Percentiles rank a stretch among this genome's conserved stretches.
These are phyloP conservation scores for Paramecium sonneborni DNA, from an alignment of 73 alveolate genomes.

Conservation along the genomic window DNA sequence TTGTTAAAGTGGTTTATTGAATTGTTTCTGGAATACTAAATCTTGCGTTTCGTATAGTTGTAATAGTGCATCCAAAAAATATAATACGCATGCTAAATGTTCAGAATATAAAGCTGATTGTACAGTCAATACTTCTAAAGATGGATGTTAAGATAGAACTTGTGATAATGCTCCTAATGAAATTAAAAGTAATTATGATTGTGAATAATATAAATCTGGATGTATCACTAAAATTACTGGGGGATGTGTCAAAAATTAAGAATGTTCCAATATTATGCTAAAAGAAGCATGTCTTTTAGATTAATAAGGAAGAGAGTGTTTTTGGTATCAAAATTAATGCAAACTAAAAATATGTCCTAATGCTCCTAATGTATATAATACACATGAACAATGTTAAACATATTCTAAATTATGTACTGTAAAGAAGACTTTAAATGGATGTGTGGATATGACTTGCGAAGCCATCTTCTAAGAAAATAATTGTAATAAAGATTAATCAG, in stretches of 20 bases:
- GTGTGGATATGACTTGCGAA: background rate
- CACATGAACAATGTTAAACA: background rate
- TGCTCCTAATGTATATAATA: conserved; percentile 15
- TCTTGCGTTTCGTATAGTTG: background rate
- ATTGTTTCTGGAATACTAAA: background rate
- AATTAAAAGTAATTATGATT: background rate
- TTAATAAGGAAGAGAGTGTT: background rate
- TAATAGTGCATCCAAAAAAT: background rate
- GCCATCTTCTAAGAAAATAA: background rate
- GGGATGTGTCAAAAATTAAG: background rate
- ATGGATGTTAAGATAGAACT: conserved; percentile 29
- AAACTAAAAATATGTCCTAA: background rate
- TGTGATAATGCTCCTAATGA: conserved; percentile 14
- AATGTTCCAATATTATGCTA: background rate
- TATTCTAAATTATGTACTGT: conserved; percentile 35
- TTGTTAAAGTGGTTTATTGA: background rate
- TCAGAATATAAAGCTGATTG: background rate
- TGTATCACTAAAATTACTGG: background rate
- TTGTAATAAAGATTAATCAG: background rate
- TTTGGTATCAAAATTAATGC: background rate
- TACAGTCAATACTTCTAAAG: conserved; percentile 21
- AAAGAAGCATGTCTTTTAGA: background rate
- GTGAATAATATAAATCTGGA: background rate
- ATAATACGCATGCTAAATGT: background rate
- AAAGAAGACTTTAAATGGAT: background rate